Evolutionary conservation across 2,329 filamentous ascomycete species (phyloP), one percentile per base, ranked within the genome.

Genomic region (Fusarium haematococcum): DNA sequence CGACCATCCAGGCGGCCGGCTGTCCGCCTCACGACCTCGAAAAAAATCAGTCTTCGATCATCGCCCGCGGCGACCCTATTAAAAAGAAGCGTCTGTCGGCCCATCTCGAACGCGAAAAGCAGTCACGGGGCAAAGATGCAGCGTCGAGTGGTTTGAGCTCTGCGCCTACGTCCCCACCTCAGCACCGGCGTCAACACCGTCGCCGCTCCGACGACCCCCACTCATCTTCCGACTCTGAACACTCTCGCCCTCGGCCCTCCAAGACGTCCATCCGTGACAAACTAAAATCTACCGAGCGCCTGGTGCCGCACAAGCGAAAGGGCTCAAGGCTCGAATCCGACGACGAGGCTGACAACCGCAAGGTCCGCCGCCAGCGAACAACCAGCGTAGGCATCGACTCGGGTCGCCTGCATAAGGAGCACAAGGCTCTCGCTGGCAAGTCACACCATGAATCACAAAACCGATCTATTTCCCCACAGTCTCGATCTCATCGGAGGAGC

Each of bases 401-500:
- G 48, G 71, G 73, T 35, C 81, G 79, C 67, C 71, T 75, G 52
- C 73, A 75, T 69, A 83, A 78, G 67, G 84, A 85, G 20, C 69
- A 74, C 37, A 86, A 82, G 70, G 58, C 75, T 43, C 65, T 79
- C 11, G 71, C 80, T 14, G 74, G 82, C 56, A 83, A 80, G 67
- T 75, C 76, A 27, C 79, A 81, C 57, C 75, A 80, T 75, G 80
- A 84, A 65, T 69, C 76, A 39, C 79, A 78, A 45, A 76, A 78
- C 52, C 79, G 88, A 70, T 94, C 92, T 11, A 82, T 86, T 23
- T 94, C 92, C 20, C 92, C 92, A 13, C 89, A 86, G 57, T 80
- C 85, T 58, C 87, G 88, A 75, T 80, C 83, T 32, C 92, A 94
- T 79, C 88, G 91, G 63, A 88, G 92, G 68, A 92, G 91, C 74